Evolutionary conservation across 75 land plant genomes (phyloP), one percentile per base, ranked within the genome.

Genomic region (Chamaecyparis obtusa): DNA sequence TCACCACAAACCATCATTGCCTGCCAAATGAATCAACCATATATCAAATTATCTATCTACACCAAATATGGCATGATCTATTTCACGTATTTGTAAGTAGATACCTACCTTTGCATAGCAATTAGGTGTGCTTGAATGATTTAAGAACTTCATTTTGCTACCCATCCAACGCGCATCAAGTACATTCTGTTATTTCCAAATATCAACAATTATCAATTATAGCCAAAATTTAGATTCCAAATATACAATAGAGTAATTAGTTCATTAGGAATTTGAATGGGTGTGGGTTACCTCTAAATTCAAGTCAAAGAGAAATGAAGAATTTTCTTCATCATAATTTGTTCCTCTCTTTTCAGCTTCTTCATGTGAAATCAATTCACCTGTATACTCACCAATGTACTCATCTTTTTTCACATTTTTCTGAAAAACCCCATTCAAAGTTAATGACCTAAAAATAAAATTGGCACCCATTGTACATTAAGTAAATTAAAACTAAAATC

Each of bases 1-100:
- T 98, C 99, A 85, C 99, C 99, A 11, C 97, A 95, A 21, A 98
- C 99, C 98, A 95, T 96, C 7, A 98, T 92, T 5, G 95, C 98
- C 98, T 96, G 88, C 32, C 24, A 41, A n/a, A 36, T 14, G 46
- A 9, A 79, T 15, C 16, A 13, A 77, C 19, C 17, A 77, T 5
- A 77, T 36, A 6, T 77, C 55, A 51, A 51, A 51, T 51, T 36
- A 35, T 83, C n/a, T 16, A 19, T 19, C n/a, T 16, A 11, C 54
- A 51, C 54, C 35, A 35, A 9, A 49, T 30, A 33, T 5, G 46
- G 30, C 1, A 83, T n/a, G 30, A 5, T 39, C 27, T 67, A 24
- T 24, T 17, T 21, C 9, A 35, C 0, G 10, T 8, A 33, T 30
- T 16, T 21, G 9, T 39, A 43, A 32, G 16, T 15, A 30, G 1